A percentile compares a stretch with the other conserved stretches of the same genome.
These are phyloP conservation scores for Epichloe glyceriae DNA, from an alignment of 2,329 filamentous ascomycete genomes.

Conservation along the genomic window DNA sequence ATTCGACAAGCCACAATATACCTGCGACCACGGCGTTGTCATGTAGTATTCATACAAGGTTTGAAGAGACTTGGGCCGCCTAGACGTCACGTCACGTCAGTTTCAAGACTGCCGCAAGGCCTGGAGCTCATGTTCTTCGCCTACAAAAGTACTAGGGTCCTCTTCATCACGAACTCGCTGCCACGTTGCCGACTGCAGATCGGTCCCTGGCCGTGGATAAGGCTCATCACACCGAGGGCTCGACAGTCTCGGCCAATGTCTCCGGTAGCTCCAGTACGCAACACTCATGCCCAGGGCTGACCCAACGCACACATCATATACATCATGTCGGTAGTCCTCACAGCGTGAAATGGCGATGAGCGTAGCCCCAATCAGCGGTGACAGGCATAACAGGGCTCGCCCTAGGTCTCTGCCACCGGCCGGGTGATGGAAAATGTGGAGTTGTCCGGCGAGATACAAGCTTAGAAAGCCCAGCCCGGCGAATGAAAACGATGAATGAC, in stretches of 20 bases:
- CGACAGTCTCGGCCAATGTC: slow-evolving; percentile 47
- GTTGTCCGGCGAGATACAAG: slow-evolving; percentile 55
- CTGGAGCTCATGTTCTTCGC: slow-evolving; percentile 13
- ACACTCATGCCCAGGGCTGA: slow-evolving; percentile 45
- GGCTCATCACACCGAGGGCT: slow-evolving; percentile 43
- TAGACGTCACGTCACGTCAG: no score
- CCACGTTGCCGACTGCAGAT: slow-evolving; percentile 21
- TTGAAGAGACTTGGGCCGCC: background rate
- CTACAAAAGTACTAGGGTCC: slow-evolving; percentile 30
- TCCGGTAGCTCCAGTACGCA: slow-evolving; percentile 52
- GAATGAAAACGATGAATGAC: slow-evolving; percentile 70
- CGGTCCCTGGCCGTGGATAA: slow-evolving; percentile 33
- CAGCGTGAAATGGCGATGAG: slow-evolving; percentile 57
- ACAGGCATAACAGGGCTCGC: slow-evolving; percentile 42
- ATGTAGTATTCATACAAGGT: background rate
- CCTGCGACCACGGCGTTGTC: background rate
- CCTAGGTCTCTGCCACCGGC: slow-evolving; percentile 37
- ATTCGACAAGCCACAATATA: background rate
- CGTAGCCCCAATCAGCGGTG: slow-evolving; percentile 48
- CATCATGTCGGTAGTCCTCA: slow-evolving; percentile 59
- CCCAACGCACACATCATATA: slow-evolving; percentile 54
- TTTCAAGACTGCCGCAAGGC: background rate
- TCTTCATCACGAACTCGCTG: slow-evolving; percentile 41
- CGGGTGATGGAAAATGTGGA: slow-evolving; percentile 40
- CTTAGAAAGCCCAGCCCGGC: slow-evolving; percentile 63